Base-by-base conservation (phyloP, 805 yeast genomes). In the Metschnikowia anglica region DNA sequence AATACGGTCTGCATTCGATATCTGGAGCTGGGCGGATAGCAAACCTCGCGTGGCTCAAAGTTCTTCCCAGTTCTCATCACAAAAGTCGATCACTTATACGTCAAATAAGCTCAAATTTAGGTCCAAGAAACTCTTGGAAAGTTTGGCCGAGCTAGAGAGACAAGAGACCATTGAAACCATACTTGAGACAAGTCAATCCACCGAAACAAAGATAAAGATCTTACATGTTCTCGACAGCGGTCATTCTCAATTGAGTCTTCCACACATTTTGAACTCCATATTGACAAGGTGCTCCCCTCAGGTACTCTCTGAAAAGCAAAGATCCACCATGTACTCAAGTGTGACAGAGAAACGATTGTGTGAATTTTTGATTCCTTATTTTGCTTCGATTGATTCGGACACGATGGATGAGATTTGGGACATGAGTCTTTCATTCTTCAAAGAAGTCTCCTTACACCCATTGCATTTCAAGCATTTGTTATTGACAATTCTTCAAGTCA, bases 181-280 rank as follows among this genome's bases (percentile, higher is more conserved):
- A 45, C 72, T 88, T 13, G 56, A 51, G 5, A 67, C 80, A 10
- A 59, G 59, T 13, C 11, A 37, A 9, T 39, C 32, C 4, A 36
- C 43, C 10, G 41, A 48, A 0, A 27, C 59, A 7, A 57, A 55
- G 19, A 74, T 80, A 53, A 84, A 82, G 51, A 56, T 87, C 1
- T 61, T 87, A n/a, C 88, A 86, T 59, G 82, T 85, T 2, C 65
- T 90, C 37, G 97, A 90, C 63, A 91, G 93, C 0, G 85, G 95
- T 6, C 78, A 86, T 49, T 85, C 95, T 0, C 85, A 81, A 43
- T 54, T 78, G 4, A 85, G 95, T 0, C 66, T 88, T 11, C 90
- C 95, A 0, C 74, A 77, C 52, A 65, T 89, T 4, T 69, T 87
- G 51, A 72, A 77, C 43, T 69, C 86, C 0, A 69, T 84, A 24